A percentile compares a stretch with the other conserved stretches of the same genome.
These are phyloP conservation scores for Neurospora terricola DNA, from an alignment of 495 filamentous ascomycete species.

Conservation along the genomic window DNA sequence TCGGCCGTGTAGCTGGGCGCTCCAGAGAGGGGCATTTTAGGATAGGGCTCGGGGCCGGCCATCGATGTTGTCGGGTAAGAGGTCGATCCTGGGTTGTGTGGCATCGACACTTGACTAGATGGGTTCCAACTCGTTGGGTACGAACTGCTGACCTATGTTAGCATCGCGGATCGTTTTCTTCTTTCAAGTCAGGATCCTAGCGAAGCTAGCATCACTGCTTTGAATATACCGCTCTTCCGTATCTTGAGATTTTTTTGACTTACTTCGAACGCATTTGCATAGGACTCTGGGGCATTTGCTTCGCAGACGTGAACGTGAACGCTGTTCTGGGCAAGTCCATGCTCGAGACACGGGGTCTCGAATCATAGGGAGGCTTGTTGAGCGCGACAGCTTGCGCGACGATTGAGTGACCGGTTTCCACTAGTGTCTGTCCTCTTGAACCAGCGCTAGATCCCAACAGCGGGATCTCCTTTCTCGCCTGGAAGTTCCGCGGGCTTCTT, in stretches of 20 bases:
- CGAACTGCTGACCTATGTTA: constrained; percentile 16
- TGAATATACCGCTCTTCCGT: neutral
- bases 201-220: neutral
- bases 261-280: constrained; percentile 45
- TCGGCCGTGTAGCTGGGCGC: constrained; percentile 35
- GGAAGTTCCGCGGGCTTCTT: constrained; percentile 71
- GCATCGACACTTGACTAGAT: constrained; percentile 32
- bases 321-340: constrained; percentile 39
- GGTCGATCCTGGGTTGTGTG: constrained; percentile 25
- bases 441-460: constrained; percentile 60
- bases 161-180: neutral
- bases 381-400: constrained; percentile 35
- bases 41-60: constrained; percentile 28
- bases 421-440: constrained; percentile 47
- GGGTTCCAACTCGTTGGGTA: constrained; percentile 29
- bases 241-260: constrained; percentile 9
- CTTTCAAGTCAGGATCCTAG: neutral
- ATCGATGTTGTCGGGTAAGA: constrained; percentile 35
- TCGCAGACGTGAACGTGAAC: constrained; percentile 44
- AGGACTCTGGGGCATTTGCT: constrained; percentile 40
- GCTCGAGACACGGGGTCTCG: constrained; percentile 33
- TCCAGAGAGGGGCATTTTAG: constrained; percentile 35
- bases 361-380: constrained; percentile 40
- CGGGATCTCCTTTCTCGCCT: constrained; percentile 65
- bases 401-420: constrained; percentile 37